These are phyloP conservation scores for Pseudoscleropodium purum DNA, from an alignment of 225 moss, liverwort and hornwort genomes.

Conservation along the genomic window DNA sequence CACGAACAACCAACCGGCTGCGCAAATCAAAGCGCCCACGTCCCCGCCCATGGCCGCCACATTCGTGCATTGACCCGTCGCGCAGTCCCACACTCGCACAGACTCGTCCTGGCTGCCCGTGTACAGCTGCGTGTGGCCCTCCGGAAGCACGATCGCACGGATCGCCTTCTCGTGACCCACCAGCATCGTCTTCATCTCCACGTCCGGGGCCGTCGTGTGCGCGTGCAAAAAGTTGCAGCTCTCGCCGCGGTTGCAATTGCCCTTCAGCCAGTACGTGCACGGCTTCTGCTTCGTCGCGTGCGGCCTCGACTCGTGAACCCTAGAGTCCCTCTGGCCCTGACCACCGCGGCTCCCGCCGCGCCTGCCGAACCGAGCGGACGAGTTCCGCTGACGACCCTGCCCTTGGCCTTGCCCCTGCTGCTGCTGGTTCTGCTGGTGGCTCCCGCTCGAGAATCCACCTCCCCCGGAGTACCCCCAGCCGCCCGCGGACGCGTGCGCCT, in stretches of 20 bases:
- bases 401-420: not conserved
- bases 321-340: conserved; percentile 11
- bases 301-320: conserved; percentile 32
- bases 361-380: conserved; percentile 28
- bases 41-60: conserved; percentile 84
- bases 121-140: conserved; percentile 65
- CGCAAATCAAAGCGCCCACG: conserved; percentile 79
- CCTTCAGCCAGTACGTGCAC: conserved; percentile 74
- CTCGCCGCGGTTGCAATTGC: conserved; percentile 63
- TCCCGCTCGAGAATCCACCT: conserved; percentile 58
- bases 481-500: not conserved
- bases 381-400: conserved; percentile 7
- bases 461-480: conserved; percentile 42
- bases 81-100: conserved; percentile 89
- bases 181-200: conserved; percentile 77
- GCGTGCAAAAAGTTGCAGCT: conserved; percentile 80
- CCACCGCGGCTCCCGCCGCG: conserved; percentile 17
- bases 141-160: conserved; percentile 68
- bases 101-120: conserved; percentile 86
- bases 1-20: conserved; percentile 77
- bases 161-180: conserved; percentile 93
- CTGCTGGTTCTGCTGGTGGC: conserved; percentile 18
- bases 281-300: conserved; percentile 42
- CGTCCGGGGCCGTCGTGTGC: conserved; percentile 69
- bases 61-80: conserved; percentile 71